phyloP scores from a whole-genome alignment of 257 asterid genomes.

The Jaltomata sinuosa region DNA sequence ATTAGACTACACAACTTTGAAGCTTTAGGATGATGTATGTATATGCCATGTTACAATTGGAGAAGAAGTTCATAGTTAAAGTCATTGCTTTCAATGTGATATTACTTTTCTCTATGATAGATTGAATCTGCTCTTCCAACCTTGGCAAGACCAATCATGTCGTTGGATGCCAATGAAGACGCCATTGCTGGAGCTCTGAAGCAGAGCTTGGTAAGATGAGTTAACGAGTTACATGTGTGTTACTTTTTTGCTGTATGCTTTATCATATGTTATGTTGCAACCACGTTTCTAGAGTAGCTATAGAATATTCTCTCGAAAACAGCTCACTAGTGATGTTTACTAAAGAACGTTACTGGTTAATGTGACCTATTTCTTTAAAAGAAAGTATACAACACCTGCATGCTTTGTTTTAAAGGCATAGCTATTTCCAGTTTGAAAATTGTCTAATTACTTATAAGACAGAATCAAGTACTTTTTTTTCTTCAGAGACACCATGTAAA shows the following conservation, averaged over 20 bases:
- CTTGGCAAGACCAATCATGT: conserved; percentile 91
- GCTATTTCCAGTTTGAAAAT: background rate
- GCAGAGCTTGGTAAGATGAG: conserved; percentile 74
- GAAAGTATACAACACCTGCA: background rate
- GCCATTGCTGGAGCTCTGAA: conserved; percentile 83
- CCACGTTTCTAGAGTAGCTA: background rate
- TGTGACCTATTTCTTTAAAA: background rate
- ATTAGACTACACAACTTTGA: background rate
- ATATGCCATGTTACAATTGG: background rate
- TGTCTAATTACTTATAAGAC: background rate
- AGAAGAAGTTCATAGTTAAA: background rate
- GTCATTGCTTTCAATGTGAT: background rate
- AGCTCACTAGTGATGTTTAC: background rate
- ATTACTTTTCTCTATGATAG: conserved; percentile 29
- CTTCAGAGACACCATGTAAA: background rate
- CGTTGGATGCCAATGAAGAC: conserved; percentile 91
- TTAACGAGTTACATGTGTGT: background rate
- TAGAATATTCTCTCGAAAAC: background rate
- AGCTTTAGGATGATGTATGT: background rate
- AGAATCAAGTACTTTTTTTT: background rate
- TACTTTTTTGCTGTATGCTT: background rate
- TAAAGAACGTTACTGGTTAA: background rate
- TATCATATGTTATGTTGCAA: background rate
- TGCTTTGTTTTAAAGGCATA: background rate
- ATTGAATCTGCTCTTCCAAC: conserved; percentile 93